Base-by-base conservation (phyloP, 345 rosid species). In the Trapa bicornis region DNA sequence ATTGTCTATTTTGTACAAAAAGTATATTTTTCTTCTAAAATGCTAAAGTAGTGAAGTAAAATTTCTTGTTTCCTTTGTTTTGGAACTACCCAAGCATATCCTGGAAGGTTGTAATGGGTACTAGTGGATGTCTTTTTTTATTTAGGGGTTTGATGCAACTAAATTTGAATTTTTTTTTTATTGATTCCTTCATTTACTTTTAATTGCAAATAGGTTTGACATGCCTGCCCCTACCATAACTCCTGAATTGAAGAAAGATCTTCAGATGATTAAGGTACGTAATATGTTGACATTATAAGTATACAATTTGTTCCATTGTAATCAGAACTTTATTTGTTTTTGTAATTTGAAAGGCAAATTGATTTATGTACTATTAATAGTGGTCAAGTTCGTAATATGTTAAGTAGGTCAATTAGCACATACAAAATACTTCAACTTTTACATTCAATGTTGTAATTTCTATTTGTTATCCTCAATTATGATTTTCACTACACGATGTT, bases 171-270 rank as follows among this genome's bases (percentile, higher is more conserved):
- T 41, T 4, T 41, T 41, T 41, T 41, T 41, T 54, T 54, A 2
- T 22, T 38, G 13, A 17, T 14, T 15, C n/a, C 16, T 75, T 54
- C 1, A 36, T 38, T 33, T 64, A 5, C 37, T 42, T 47, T 15
- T 15, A 16, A 48, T 72, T 7, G 32, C 73, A 57, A 60, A 29
- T 74, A 94, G 97, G 99, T 91, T 94, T 76, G 91, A 87, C 75
- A 89, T 91, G 99, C 89, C 97, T 12, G 97, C 97, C 17, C 87
- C 89, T 1, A 87, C 88, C 33, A 70, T 91, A 48, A 94, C 99
- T 17, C 93, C 90, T 0, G 96, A 94, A 75, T 75, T 94, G 81
- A 94, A 87, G 76, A 91, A 77, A 66, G 96, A 94, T 80, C 91
- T 94, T 67, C 89, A 94, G 76, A 65, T 91, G 41, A 88, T 94